Evolutionary conservation across 805 yeast genomes (phyloP).

Genomic region (Sugiyamaella qingdaonensis): DNA sequence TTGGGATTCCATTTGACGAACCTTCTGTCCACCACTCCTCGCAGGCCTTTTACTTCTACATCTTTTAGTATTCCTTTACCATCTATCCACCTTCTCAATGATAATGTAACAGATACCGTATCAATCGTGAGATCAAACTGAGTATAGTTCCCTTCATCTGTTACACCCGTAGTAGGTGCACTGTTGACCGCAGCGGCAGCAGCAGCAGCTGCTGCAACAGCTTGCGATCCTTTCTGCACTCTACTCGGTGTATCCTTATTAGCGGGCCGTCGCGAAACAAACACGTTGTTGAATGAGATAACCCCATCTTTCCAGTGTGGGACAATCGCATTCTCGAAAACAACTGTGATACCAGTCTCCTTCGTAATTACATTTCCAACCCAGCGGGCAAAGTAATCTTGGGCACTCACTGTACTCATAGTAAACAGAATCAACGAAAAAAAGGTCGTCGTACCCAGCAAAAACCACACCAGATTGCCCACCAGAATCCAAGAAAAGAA

Average conservation of each 20-base stretch:
- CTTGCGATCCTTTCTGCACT: slow-evolving; percentile 69
- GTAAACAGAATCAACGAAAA: slow-evolving; percentile 73
- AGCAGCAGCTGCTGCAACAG: slow-evolving; percentile 62
- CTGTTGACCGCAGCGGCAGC: slow-evolving; percentile 24
- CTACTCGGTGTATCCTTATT: slow-evolving; percentile 31
- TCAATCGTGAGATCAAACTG: slow-evolving; percentile 92
- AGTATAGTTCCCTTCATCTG: slow-evolving; percentile 89
- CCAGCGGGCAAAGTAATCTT: slow-evolving; percentile 76
- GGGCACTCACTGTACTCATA: slow-evolving; percentile 80
- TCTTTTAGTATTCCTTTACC: slow-evolving; percentile 85
- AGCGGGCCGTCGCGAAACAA: slow-evolving; percentile 80
- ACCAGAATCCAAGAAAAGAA: slow-evolving; percentile 87
- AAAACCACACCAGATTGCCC: slow-evolving; percentile 74
- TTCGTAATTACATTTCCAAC: slow-evolving; percentile 80
- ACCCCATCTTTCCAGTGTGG: slow-evolving; percentile 91
- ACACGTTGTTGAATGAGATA: slow-evolving; percentile 77
- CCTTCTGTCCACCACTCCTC: slow-evolving; percentile 91
- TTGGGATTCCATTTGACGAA: slow-evolving; percentile 78
- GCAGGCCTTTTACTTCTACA: slow-evolving; percentile 72
- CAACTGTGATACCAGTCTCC: slow-evolving; percentile 76
- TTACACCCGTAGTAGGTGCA: slow-evolving; percentile 1
- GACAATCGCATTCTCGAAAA: slow-evolving; percentile 89
- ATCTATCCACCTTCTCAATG: slow-evolving; percentile 81
- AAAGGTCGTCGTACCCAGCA: slow-evolving; percentile 90
- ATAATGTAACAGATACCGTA: slow-evolving; percentile 72